Evolutionary conservation across 2,329 filamentous ascomycete genomes (phyloP).

Genomic region (Xylariaceae sp.): DNA sequence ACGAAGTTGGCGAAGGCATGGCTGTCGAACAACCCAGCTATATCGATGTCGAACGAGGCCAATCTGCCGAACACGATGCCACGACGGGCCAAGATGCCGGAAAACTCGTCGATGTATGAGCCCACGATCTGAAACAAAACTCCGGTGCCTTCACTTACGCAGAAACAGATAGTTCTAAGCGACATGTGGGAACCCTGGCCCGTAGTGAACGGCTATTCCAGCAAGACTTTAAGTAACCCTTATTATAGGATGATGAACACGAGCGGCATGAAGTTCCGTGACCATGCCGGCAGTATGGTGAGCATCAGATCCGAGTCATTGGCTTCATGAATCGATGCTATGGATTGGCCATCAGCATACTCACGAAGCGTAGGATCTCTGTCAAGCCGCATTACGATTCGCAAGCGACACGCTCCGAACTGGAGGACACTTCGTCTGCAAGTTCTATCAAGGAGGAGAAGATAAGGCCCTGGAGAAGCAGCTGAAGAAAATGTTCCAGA

Average conservation of each 20-base stretch:
- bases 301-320: conserved; percentile 29
- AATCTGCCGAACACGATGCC: conserved; percentile 31
- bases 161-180: conserved; percentile 71
- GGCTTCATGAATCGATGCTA: not conserved
- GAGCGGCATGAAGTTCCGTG: conserved; percentile 76
- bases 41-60: conserved; percentile 58
- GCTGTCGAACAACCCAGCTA: conserved; percentile 51
- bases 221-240: conserved; percentile 89
- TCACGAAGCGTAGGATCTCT: conserved; percentile 65
- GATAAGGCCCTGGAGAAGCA: conserved; percentile 73
- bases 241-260: conserved; percentile 99
- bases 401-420: conserved; percentile 74
- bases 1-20: conserved; percentile 18
- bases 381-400: conserved; percentile 77
- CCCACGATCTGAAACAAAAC: not conserved
- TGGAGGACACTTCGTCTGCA: conserved; percentile 91
- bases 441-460: conserved; percentile 90
- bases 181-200: conserved; percentile 99
- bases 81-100: conserved; percentile 37
- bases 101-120: conserved; percentile 63
- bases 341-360: not conserved
- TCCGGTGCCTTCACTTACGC: conserved; percentile 12
- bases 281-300: conserved; percentile 95
- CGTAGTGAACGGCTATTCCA: conserved; percentile 70
- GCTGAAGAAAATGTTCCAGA: conserved; percentile 70